These are phyloP conservation scores for Tranzscheliella williamsii DNA, from an alignment of 1,284 basidiomycete species.

Conservation along the genomic window DNA sequence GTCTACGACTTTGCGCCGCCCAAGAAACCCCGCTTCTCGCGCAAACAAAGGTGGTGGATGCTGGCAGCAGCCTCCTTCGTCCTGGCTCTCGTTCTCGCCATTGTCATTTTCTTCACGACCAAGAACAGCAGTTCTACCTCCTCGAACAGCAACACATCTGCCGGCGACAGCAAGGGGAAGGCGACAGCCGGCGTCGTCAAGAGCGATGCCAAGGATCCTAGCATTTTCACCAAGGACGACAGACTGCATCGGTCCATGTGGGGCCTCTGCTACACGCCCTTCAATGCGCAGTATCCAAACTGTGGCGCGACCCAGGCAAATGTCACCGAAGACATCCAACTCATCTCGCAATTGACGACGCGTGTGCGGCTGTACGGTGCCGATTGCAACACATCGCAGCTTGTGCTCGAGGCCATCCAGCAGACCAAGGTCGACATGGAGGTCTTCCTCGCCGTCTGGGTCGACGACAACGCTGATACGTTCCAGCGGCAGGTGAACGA, in stretches of 20 bases:
- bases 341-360: slow-evolving; percentile 61
- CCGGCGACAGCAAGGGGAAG: neutral
- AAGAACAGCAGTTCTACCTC: neutral
- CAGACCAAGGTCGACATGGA: slow-evolving; percentile 84
- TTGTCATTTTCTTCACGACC: slow-evolving; percentile 34
- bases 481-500: slow-evolving; percentile 74
- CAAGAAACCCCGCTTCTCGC: slow-evolving; percentile 15
- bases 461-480: slow-evolving; percentile 69
- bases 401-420: slow-evolving; percentile 76
- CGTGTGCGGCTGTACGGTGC: slow-evolving; percentile 57
- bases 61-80: slow-evolving; percentile 12
- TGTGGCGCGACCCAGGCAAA: slow-evolving; percentile 63
- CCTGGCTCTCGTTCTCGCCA: slow-evolving; percentile 18
- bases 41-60: slow-evolving; percentile 22
- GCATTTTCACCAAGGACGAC: slow-evolving; percentile 69
- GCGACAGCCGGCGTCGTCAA: slow-evolving; percentile 18
- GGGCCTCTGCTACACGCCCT: slow-evolving; percentile 50
- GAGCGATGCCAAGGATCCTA: slow-evolving; percentile 68
- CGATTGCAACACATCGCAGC: slow-evolving; percentile 66
- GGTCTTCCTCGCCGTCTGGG: slow-evolving; percentile 83
- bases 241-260: slow-evolving; percentile 70
- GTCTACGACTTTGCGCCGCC: slow-evolving; percentile 7
- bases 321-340: slow-evolving; percentile 64
- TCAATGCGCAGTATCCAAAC: slow-evolving; percentile 55
- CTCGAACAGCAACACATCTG: neutral